These are phyloP conservation scores for Podaxis sp. DNA, from an alignment of 768 basidiomycete species.

Conservation along the genomic window DNA sequence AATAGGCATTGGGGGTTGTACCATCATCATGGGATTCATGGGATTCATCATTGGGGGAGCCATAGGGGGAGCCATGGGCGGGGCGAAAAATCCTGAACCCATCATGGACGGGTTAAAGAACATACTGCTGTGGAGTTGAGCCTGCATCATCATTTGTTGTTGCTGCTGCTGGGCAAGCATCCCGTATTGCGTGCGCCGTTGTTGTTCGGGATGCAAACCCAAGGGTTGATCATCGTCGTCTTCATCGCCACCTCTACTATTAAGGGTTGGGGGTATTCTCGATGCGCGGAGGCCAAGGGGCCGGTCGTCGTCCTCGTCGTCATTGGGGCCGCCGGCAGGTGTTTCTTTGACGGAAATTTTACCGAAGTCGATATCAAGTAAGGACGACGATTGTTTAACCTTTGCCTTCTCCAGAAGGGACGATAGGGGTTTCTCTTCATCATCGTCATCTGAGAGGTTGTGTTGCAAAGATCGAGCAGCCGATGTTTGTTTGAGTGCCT, in stretches of 20 bases:
- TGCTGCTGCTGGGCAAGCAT: slow-evolving; percentile 54
- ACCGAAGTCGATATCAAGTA: slow-evolving; percentile 42
- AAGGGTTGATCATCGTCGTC: slow-evolving; percentile 74
- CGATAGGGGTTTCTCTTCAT: slow-evolving; percentile 70
- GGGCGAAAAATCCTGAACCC: slow-evolving; percentile 64
- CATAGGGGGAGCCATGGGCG: slow-evolving; percentile 37
- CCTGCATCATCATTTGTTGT: slow-evolving; percentile 72
- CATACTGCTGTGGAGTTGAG: slow-evolving; percentile 75
- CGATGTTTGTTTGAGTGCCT: slow-evolving; percentile 47
- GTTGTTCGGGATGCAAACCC: slow-evolving; percentile 76
- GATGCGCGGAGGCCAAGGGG: slow-evolving; percentile 74
- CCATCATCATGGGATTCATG: slow-evolving; percentile 38
- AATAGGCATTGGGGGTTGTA: slow-evolving; percentile 44
- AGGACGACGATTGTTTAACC: slow-evolving; percentile 29
- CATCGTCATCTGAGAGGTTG: slow-evolving; percentile 48
- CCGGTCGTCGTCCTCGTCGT: slow-evolving; percentile 66
- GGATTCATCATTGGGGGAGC: slow-evolving; percentile 40
- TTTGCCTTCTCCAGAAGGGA: slow-evolving; percentile 51
- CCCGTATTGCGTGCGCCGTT: slow-evolving; percentile 69
- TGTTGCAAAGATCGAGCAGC: slow-evolving; percentile 22
- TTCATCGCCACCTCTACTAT: slow-evolving; percentile 24
- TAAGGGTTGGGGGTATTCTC: slow-evolving; percentile 30
- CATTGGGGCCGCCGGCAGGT: slow-evolving; percentile 17
- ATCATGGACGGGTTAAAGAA: slow-evolving; percentile 72
- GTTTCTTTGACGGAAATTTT: slow-evolving; percentile 19